Evolutionary conservation across 1,139 yeast species (phyloP).

Genomic region (Schizosaccharomyces versatilis): DNA sequence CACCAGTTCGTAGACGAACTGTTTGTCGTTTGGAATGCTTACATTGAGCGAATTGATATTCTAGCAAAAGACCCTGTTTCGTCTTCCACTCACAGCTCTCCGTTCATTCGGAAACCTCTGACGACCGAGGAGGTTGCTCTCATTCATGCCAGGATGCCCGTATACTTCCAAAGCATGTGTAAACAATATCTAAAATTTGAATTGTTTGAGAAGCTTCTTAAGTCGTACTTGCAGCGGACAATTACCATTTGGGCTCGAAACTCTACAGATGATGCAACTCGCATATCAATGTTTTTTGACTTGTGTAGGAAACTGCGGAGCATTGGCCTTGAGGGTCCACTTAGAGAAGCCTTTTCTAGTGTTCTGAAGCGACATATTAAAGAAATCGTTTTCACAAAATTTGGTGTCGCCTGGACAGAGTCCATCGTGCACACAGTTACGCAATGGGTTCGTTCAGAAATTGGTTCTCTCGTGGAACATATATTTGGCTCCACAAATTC

Average conservation of each 20-base stretch:
- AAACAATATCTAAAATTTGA: neutral
- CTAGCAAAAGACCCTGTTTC: no score
- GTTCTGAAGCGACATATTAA: neutral
- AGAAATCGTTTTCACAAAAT: neutral
- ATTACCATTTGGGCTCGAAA: neutral
- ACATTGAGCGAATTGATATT: no score
- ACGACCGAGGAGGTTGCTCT: no score
- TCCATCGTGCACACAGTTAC: neutral
- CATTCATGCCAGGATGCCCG: neutral
- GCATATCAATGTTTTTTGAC: neutral
- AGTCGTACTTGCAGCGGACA: neutral
- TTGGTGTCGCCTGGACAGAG: neutral
- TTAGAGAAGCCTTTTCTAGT: neutral
- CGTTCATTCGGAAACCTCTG: no score
- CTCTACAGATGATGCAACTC: neutral
- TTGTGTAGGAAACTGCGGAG: neutral
- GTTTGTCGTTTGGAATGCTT: no score
- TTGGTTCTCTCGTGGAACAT: neutral
- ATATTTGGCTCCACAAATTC: neutral
- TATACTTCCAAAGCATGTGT: neutral
- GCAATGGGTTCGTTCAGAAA: neutral
- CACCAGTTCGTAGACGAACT: no score
- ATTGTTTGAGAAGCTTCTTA: neutral
- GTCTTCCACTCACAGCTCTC: no score
- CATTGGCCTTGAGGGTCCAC: neutral